phyloP scores from a whole-genome alignment of 106 monocot genomes.

The Dendrobium catenatum region DNA sequence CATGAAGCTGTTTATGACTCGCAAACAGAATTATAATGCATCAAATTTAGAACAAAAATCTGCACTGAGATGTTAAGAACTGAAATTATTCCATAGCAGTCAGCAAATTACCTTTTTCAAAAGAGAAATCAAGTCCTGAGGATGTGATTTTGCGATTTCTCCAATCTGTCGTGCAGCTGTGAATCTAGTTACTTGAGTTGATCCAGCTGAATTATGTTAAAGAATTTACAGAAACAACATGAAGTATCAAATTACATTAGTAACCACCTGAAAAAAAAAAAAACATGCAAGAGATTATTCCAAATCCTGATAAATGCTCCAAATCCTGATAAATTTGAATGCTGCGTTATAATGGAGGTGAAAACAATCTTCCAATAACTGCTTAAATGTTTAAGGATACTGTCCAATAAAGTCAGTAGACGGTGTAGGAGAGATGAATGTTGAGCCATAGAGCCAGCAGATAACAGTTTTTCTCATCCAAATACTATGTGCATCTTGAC shows the following conservation, averaged over 20 bases:
- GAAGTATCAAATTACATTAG: not conserved
- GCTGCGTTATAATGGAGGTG: not conserved
- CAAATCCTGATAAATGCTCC: slow-evolving; percentile 21
- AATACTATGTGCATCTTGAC: slow-evolving; percentile 15
- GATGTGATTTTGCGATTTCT: slow-evolving; percentile 90
- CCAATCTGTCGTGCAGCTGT: slow-evolving; percentile 95
- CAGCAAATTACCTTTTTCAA: slow-evolving; percentile 61
- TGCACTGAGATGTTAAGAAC: not conserved
- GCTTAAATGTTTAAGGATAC: slow-evolving; percentile 52
- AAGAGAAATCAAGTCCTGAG: slow-evolving; percentile 68
- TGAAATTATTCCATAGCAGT: not conserved
- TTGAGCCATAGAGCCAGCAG: slow-evolving; percentile 66
- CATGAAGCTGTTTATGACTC: not conserved
- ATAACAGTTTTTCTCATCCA: slow-evolving; percentile 42
- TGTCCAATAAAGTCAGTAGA: slow-evolving; percentile 84
- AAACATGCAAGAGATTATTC: not conserved
- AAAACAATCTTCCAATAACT: slow-evolving; percentile 1
- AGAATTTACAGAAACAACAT: not conserved
- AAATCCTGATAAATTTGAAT: slow-evolving; percentile 19
- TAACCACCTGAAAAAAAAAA: not conserved
- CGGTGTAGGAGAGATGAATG: slow-evolving; percentile 94
- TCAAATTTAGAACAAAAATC: not conserved
- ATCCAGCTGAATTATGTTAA: slow-evolving; percentile 76
- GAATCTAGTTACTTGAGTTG: slow-evolving; percentile 87
- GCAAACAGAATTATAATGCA: not conserved